phyloP scores from a whole-genome alignment of 176 grass and related monocot species.

The Themeda triandra region DNA sequence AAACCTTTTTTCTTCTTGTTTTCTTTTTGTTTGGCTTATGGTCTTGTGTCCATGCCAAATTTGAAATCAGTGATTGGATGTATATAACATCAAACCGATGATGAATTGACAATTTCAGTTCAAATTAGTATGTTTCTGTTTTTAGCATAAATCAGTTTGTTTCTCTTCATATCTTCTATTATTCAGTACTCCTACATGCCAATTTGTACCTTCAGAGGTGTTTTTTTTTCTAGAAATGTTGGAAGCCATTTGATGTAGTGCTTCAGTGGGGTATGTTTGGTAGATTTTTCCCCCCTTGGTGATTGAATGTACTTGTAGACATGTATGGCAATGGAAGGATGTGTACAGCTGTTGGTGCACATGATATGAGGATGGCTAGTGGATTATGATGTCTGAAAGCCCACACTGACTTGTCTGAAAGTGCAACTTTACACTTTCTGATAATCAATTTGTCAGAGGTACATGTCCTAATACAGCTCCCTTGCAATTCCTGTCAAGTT shows the following conservation, averaged over 20 bases:
- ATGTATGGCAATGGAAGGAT: neutral
- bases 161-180: neutral
- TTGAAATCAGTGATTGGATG: conserved; percentile 33
- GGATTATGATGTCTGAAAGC: conserved; percentile 21
- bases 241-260: neutral
- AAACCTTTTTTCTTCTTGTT: neutral
- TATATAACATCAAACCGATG: conserved; percentile 42
- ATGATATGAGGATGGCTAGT: neutral
- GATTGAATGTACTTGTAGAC: neutral
- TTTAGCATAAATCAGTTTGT: neutral
- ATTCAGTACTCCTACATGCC: neutral
- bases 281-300: neutral
- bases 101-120: conserved; percentile 23
- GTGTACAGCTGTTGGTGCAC: neutral
- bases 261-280: neutral
- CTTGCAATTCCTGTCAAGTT: conserved; percentile 13
- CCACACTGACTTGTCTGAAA: conserved; percentile 7
- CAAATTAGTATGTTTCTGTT: neutral
- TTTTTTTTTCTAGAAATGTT: neutral
- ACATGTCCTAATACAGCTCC: neutral
- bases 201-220: neutral
- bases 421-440: neutral
- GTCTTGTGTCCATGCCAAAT: conserved; percentile 34
- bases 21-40: conserved; percentile 1
- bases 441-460: neutral